phyloP scores from a whole-genome alignment of 208 protist genomes.

The Acanthamoeba culbertsoni region DNA sequence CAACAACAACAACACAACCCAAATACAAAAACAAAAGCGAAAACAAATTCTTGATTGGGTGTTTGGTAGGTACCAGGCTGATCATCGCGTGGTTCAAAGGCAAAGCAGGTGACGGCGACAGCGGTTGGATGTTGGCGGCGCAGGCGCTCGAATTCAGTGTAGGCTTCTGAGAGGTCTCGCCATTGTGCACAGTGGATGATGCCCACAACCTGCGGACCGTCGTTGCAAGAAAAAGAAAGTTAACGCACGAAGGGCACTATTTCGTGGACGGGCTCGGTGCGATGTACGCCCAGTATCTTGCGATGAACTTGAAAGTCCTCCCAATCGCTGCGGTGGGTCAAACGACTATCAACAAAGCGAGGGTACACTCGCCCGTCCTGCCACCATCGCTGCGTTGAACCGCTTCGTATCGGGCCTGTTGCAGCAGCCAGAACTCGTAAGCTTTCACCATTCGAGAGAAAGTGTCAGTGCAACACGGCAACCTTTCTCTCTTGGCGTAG shows the following conservation, averaged over 20 bases:
- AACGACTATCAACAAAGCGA: neutral
- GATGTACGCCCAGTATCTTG: constrained; percentile 24
- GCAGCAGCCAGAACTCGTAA: neutral
- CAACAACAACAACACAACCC: neutral
- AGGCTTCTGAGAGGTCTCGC: neutral
- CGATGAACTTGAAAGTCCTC: constrained; percentile 39
- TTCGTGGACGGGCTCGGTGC: neutral
- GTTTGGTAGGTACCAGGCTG: neutral
- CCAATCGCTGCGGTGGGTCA: constrained; percentile 39
- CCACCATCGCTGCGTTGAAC: neutral
- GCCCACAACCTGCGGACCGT: neutral
- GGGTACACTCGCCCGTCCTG: constrained; percentile 3
- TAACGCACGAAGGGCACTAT: neutral
- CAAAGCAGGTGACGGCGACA: constrained; percentile 34
- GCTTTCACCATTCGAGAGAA: neutral
- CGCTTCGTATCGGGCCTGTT: neutral
- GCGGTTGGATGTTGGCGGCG: constrained; percentile 8
- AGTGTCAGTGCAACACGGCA: neutral
- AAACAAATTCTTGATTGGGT: neutral
- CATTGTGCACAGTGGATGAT: constrained; percentile 29
- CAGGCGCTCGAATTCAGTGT: constrained; percentile 7
- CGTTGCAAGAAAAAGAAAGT: neutral
- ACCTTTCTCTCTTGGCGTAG: neutral
- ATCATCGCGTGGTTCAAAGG: constrained; percentile 37
- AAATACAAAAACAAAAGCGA: neutral